phyloP scores from a whole-genome alignment of 2,329 filamentous ascomycete species.

The Hymenoscyphus occultus region DNA sequence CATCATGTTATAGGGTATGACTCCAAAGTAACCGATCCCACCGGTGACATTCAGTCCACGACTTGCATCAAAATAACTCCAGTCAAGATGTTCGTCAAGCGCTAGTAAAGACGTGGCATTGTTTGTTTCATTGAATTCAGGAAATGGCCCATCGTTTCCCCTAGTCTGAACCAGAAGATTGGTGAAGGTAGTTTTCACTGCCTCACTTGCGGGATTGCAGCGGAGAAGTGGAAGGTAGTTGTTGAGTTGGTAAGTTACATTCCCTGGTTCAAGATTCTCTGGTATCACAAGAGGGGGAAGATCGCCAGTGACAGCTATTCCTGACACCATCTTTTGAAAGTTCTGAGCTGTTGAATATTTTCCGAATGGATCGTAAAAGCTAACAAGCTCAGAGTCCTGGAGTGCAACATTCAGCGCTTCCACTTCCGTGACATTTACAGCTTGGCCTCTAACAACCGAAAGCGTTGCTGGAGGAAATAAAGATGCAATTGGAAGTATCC shows the following conservation, averaged over 20 bases:
- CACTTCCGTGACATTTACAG: not conserved
- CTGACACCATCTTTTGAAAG: not conserved
- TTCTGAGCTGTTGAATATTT: not conserved
- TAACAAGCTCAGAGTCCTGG: not conserved
- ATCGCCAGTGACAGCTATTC: not conserved
- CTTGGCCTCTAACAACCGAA: not conserved
- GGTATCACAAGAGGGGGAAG: not conserved
- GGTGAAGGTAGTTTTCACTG: not conserved
- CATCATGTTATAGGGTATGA: too few species aligned
- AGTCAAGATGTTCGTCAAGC: too few species aligned
- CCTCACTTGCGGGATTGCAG: not conserved
- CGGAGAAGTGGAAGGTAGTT: constrained; percentile 1
- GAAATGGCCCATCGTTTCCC: too few species aligned
- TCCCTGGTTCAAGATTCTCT: not conserved
- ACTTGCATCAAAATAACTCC: too few species aligned
- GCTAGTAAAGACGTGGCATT: too few species aligned
- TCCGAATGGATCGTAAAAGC: not conserved
- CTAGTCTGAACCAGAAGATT: not conserved
- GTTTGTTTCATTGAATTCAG: too few species aligned
- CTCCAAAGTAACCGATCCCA: too few species aligned
- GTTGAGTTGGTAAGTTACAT: not conserved
- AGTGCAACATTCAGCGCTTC: not conserved
- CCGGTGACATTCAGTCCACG: too few species aligned
- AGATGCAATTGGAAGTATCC: not conserved
- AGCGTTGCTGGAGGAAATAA: not conserved